Evolutionary conservation across 441 rosid genomes (phyloP).

Genomic region (Populus hybrid): DNA sequence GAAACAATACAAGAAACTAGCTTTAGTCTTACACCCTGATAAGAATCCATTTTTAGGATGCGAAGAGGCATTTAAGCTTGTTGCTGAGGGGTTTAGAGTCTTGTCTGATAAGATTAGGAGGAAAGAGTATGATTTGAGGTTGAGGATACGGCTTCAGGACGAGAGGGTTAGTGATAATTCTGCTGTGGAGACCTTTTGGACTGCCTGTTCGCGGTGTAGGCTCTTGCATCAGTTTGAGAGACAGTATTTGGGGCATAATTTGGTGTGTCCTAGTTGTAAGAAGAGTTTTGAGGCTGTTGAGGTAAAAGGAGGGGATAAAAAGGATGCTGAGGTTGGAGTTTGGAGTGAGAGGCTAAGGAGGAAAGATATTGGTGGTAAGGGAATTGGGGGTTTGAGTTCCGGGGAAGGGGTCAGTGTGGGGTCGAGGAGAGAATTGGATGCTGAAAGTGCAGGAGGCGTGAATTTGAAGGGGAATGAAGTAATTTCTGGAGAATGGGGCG

Average conservation of each 20-base stretch:
- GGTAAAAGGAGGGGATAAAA: constrained; percentile 31
- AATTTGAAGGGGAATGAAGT: too few relatives aligned
- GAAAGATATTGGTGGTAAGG: too few relatives aligned
- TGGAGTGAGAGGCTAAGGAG: too few relatives aligned
- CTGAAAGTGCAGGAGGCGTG: too few relatives aligned
- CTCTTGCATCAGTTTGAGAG: constrained; percentile 72
- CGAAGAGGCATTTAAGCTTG: constrained; percentile 84
- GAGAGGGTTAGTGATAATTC: constrained; percentile 33
- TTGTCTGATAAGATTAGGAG: constrained; percentile 62
- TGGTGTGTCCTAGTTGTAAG: constrained; percentile 76
- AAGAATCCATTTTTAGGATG: constrained; percentile 61
- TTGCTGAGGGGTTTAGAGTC: constrained; percentile 71
- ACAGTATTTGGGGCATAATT: constrained; percentile 58
- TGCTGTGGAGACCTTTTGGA: constrained; percentile 46
- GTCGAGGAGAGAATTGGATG: too few relatives aligned
- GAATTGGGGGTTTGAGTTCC: too few relatives aligned
- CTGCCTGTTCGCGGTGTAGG: constrained; percentile 66
- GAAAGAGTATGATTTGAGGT: constrained; percentile 66
- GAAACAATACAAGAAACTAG: constrained; percentile 70
- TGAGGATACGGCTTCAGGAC: constrained; percentile 69
- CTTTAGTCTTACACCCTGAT: constrained; percentile 64
- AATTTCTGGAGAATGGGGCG: too few relatives aligned
- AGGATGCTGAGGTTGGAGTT: too few relatives aligned
- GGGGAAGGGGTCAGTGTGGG: too few relatives aligned
- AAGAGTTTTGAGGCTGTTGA: constrained; percentile 67